Conservation (phyloP, 2,329 filamentous ascomycete genomes). For the Penicillium psychrosexuale region DNA sequence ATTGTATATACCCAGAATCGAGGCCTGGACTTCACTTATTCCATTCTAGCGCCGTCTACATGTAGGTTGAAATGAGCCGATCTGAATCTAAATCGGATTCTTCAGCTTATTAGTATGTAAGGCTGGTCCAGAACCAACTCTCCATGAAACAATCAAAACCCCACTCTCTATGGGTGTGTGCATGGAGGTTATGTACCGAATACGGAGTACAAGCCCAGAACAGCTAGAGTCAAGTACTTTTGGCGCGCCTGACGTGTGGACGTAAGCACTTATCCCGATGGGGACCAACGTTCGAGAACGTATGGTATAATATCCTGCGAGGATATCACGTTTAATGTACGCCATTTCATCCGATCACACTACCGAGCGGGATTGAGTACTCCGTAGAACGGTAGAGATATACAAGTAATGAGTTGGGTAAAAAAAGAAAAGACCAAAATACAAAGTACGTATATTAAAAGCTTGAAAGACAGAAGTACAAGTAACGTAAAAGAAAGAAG, state of each 20-base stretch:
- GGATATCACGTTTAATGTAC: constrained; percentile 1
- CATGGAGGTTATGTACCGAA: not conserved
- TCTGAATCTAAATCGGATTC: not conserved
- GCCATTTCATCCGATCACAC: constrained; percentile 1
- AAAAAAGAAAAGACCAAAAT: not conserved
- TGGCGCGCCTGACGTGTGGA: constrained; percentile 4
- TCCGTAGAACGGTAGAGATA: not conserved
- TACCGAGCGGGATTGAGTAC: not conserved
- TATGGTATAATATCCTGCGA: not conserved
- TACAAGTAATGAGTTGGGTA: not conserved
- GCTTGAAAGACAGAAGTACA: not conserved
- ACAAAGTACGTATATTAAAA: too few relatives aligned
- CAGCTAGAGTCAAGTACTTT: not conserved
- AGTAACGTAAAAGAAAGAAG: not conserved
- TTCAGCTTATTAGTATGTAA: not conserved
- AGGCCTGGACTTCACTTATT: not conserved
- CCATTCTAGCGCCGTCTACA: not conserved
- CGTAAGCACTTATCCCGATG: constrained; percentile 9
- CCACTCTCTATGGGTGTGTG: not conserved
- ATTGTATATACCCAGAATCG: not conserved
- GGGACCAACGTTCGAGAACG: not conserved
- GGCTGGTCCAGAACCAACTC: not conserved
- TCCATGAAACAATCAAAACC: not conserved
- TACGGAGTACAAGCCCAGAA: not conserved
- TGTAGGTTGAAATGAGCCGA: not conserved